Evolutionary conservation across 768 basidiomycete genomes (phyloP), one percentile per base, ranked within the genome.

Genomic region (Boletus edulis): DNA sequence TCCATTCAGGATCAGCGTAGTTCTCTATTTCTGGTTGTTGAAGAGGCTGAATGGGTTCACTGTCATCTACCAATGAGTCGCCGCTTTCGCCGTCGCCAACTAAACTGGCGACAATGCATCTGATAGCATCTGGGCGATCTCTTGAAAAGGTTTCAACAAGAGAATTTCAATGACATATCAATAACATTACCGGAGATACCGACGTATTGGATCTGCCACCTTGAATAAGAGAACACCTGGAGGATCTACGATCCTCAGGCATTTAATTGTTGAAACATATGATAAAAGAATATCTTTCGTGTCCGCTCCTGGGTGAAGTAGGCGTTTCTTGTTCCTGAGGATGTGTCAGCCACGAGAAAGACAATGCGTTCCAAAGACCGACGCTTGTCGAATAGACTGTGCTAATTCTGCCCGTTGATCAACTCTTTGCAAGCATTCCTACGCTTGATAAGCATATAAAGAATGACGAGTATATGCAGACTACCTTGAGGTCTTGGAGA

Each of bases 251-350:
- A 95, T 82, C 8, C 94, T 83, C 15, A 99, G 75, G 66, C 91
- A 94, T 58, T 89, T 87, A 65, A 99, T 98, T 1, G 91, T 94
- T 2, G 87, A 84, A 11, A 98, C 91, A 70, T 99, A 99, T 76
- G 91, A 88, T 0, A 83, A 75, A 13, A 98, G 75, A 54, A 99
- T 94, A 56, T 91, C 83, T 65, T 89, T 90, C 1, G 97, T 99
- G 59, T 94, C 94, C 5, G 94, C 93, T 3, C 96, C 97, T 1
- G 96, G 97, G 65, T 98, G 95, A 7, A 99, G 83, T 1, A 99
- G 80, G 5, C 97, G 88, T 65, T 86, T 87, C 52, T 81, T 82
- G 63, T 92, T 94, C 11, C 93, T 97, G 66, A 42, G 12, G 35
- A 41, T 29, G 4, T 37, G 49, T 67, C 32, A 65, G 37, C 37